Evolutionary conservation across 192 early-diverging fungal genomes (phyloP).

Genomic region (Coemansia nantahalensis): DNA sequence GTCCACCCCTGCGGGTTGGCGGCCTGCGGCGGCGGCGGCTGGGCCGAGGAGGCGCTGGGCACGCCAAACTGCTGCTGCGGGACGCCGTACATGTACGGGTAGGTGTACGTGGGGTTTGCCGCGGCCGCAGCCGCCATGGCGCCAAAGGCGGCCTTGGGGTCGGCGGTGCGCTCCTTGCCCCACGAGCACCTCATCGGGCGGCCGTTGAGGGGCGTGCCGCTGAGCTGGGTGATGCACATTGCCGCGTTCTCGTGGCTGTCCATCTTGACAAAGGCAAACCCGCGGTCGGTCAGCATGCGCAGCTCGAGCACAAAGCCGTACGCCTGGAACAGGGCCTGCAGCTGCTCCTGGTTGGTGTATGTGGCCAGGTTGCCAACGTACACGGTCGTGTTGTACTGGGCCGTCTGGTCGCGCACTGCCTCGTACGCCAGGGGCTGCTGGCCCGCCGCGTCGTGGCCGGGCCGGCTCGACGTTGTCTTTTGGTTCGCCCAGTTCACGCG

Average conservation of each 20-base stretch:
- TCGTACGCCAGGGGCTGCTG: slow-evolving; percentile 62
- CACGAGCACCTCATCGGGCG: slow-evolving; percentile 82
- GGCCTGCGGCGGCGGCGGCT: slow-evolving; percentile 21
- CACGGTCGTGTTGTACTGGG: slow-evolving; percentile 82
- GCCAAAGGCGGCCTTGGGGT: slow-evolving; percentile 48
- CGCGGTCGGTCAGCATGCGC: slow-evolving; percentile 85
- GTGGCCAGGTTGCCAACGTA: slow-evolving; percentile 88
- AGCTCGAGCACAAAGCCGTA: slow-evolving; percentile 79
- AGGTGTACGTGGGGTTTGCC: slow-evolving; percentile 50
- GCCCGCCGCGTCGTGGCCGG: slow-evolving; percentile 12
- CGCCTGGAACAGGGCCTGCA: slow-evolving; percentile 69
- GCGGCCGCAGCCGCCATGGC: slow-evolving; percentile 33
- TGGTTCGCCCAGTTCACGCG: slow-evolving; percentile 96
- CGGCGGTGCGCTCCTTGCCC: slow-evolving; percentile 77
- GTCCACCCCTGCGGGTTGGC: slow-evolving; percentile 40
- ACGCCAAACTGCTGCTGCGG: slow-evolving; percentile 47
- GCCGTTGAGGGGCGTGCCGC: slow-evolving; percentile 70
- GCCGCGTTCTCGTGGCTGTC: slow-evolving; percentile 90
- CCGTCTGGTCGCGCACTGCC: slow-evolving; percentile 68
- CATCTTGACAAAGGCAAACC: slow-evolving; percentile 91
- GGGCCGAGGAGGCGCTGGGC: slow-evolving; percentile 10
- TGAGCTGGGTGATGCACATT: slow-evolving; percentile 78
- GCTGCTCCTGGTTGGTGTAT: slow-evolving; percentile 66
- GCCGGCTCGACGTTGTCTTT: slow-evolving; percentile 53
- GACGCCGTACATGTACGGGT: slow-evolving; percentile 51